Percentiles rank a stretch among this genome's conserved stretches.
phyloP scores from a whole-genome alignment of 164 flowering plant species.

The Umbilicus rupestris region DNA sequence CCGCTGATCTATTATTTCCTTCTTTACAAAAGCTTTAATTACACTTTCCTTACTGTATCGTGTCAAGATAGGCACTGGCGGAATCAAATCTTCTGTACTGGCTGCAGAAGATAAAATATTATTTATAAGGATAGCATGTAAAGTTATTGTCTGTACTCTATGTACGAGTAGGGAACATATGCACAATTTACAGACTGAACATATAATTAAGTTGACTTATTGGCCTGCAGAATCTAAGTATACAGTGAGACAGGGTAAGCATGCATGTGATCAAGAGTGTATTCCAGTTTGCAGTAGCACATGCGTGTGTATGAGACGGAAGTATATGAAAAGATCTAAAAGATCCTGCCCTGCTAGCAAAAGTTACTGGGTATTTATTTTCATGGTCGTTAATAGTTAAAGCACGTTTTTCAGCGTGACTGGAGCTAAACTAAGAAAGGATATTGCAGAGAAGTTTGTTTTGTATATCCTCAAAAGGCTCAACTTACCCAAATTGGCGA shows the following conservation, averaged over 20 bases:
- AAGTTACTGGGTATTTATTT: neutral
- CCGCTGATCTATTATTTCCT: constrained; percentile 64
- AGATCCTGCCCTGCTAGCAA: neutral
- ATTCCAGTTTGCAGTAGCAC: neutral
- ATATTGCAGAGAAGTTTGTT: neutral
- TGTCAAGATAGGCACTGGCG: constrained; percentile 86
- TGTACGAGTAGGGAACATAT: neutral
- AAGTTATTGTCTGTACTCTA: neutral
- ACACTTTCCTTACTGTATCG: constrained; percentile 80
- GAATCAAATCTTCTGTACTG: constrained; percentile 80
- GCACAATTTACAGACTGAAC: neutral
- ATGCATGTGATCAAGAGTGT: neutral
- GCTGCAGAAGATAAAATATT: constrained; percentile 36
- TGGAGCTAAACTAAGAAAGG: neutral
- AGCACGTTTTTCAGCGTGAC: neutral
- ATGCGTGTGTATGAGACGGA: neutral
- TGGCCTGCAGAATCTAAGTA: neutral
- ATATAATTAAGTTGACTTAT: neutral
- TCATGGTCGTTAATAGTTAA: neutral
- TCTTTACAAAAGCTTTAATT: constrained; percentile 90
- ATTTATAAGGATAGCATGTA: neutral
- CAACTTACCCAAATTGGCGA: constrained; percentile 56
- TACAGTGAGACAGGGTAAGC: neutral
- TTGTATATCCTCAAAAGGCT: neutral
- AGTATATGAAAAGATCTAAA: neutral